phyloP scores from a whole-genome alignment of 1,139 yeast species.

The Hansenula lynferdii region DNA sequence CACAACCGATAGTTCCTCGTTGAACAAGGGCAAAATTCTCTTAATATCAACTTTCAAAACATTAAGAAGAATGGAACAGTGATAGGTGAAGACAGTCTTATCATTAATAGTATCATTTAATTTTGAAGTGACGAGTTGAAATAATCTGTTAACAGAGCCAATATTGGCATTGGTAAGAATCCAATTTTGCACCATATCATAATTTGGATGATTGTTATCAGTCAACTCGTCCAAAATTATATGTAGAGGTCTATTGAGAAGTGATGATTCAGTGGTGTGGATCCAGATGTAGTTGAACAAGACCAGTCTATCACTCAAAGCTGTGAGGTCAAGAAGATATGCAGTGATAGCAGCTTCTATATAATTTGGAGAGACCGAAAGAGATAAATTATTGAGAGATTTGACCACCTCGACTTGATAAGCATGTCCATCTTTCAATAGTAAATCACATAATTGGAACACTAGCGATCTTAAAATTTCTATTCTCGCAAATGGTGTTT shows the following conservation, averaged over 20 bases:
- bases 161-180: constrained; percentile 43
- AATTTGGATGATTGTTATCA: constrained; percentile 36
- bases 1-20: constrained; percentile 51
- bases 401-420: constrained; percentile 21
- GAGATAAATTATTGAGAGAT: constrained; percentile 15
- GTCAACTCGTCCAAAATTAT: constrained; percentile 60
- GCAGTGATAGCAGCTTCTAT: constrained; percentile 58
- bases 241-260: constrained; percentile 64
- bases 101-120: constrained; percentile 41
- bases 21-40: constrained; percentile 40
- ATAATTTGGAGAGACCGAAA: constrained; percentile 28
- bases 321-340: constrained; percentile 37
- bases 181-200: constrained; percentile 52
- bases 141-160: constrained; percentile 56
- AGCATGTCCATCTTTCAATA: constrained; percentile 7
- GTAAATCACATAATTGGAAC: constrained; percentile 13
- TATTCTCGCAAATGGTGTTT: constrained; percentile 13
- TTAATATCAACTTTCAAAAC: constrained; percentile 43
- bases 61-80: constrained; percentile 44
- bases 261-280: constrained; percentile 41
- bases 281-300: constrained; percentile 59
- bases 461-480: constrained; percentile 14
- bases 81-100: constrained; percentile 53
- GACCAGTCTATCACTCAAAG: constrained; percentile 33
- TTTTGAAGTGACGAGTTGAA: constrained; percentile 37